A percentile compares a stretch with the other conserved stretches of the same genome.
phyloP scores from a whole-genome alignment of 805 yeast genomes.

The Wickerhamiella bombiphila region DNA sequence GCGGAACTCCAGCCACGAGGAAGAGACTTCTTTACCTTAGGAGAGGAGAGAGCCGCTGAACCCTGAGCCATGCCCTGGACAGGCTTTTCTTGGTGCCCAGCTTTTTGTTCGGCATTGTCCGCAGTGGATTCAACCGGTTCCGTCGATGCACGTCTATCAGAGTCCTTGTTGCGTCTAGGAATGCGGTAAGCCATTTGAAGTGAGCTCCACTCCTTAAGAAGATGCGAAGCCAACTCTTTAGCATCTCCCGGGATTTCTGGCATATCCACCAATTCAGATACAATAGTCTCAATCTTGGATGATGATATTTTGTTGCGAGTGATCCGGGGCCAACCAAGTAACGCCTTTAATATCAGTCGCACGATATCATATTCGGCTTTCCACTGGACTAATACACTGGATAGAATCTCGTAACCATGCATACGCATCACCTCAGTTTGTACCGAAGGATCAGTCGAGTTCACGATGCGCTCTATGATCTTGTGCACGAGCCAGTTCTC shows the following conservation, averaged over 20 bases:
- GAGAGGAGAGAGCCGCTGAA: not conserved
- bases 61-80: not conserved
- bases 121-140: conserved; percentile 12
- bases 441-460: conserved; percentile 36
- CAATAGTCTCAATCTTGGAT: conserved; percentile 54
- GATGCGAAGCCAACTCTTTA: conserved; percentile 26
- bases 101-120: not conserved
- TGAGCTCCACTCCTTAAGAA: conserved; percentile 55
- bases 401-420: conserved; percentile 77
- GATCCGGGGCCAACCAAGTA: conserved; percentile 51
- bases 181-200: conserved; percentile 76
- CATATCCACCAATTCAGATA: conserved; percentile 29
- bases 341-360: conserved; percentile 38
- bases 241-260: conserved; percentile 21
- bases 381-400: conserved; percentile 38
- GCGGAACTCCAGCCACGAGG: conserved; percentile 60
- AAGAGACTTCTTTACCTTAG: conserved; percentile 16
- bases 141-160: conserved; percentile 5
- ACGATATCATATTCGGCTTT: conserved; percentile 30
- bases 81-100: not conserved
- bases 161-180: conserved; percentile 37
- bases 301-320: conserved; percentile 65
- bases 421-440: conserved; percentile 50
- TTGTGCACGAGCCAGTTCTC: conserved; percentile 50
- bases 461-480: conserved; percentile 50